Evolutionary conservation across 768 basidiomycete species (phyloP).

Genomic region (Arthromyces matolae): DNA sequence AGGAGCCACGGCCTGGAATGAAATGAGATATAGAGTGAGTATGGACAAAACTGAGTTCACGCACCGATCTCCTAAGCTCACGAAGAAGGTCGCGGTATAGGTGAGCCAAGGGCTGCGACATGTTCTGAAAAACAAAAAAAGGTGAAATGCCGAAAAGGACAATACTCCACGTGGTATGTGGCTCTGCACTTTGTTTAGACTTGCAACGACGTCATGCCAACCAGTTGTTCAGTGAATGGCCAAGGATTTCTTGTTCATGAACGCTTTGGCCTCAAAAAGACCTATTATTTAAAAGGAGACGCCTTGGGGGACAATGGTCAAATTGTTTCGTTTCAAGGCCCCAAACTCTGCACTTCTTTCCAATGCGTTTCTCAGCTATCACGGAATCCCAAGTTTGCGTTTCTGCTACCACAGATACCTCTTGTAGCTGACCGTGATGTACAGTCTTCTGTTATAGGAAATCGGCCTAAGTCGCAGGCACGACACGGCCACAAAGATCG

Average conservation of each 20-base stretch:
- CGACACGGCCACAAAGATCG: no score
- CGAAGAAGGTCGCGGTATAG: conserved; percentile 52
- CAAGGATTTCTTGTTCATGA: conserved; percentile 1
- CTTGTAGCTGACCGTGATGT: no score
- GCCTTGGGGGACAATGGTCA: not conserved
- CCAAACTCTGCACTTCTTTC: not conserved
- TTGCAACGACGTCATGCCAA: not conserved
- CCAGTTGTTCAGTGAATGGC: not conserved
- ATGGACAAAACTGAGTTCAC: conserved; percentile 11
- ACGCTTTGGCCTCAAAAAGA: conserved; percentile 9
- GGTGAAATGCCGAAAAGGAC: not conserved
- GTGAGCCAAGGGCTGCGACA: conserved; percentile 17
- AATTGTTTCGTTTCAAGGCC: not conserved
- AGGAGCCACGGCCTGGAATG: conserved; percentile 26
- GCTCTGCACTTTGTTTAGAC: no score
- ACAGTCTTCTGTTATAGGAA: no score
- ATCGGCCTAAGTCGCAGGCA: no score
- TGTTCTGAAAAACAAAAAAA: conserved; percentile 2
- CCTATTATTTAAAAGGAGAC: conserved; percentile 9
- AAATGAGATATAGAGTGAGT: not conserved
- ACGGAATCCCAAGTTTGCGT: conserved; percentile 1
- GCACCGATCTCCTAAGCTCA: conserved; percentile 52
- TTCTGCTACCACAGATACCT: not conserved
- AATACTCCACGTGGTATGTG: no score
- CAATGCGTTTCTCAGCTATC: conserved; percentile 11